Base-by-base conservation (phyloP, 495 filamentous ascomycete genomes). In the Sphaerosporella brunnea region DNA sequence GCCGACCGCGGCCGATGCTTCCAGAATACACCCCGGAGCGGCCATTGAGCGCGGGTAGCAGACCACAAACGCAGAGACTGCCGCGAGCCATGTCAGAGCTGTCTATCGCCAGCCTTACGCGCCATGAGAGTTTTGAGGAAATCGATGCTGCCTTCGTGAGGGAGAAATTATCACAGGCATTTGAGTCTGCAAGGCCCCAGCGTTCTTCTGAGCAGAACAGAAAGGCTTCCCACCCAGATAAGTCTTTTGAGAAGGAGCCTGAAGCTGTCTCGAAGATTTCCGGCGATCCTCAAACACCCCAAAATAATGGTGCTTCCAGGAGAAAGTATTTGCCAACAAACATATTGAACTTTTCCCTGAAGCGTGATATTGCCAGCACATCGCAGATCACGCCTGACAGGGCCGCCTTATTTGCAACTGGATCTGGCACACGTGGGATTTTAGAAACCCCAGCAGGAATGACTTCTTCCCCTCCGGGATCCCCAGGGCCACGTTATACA, bases 111-210 rank as follows among this genome's bases (percentile, higher is more conserved):
- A 43, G 40, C 18, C 13, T 43, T 18, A 26, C 26, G 21, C 40
- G 24, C 13, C 24, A 43, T 11, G 40, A 43, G 40, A 43, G 1
- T 2, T 43, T 43, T 18, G 40, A 43, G 40, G 40, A 43, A 26
- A 25, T 43, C 2, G 40, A 43, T 26, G 13, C 40, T 13, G 26
- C 13, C 23, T 19, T 4, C 7, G 2, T 43, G 1, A 25, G 24
- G 20, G 40, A 43, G 13, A 24, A 25, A 4, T 25, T 43, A n/a
- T 43, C 20, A 2, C 21, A 26, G 23, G 9, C 40, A 13, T 24
- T n/a, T 9, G 21, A 9, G 16, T 5, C 35, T 9, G n/a, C n/a
- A n/a, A n/a, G n/a, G n/a, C n/a, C n/a, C n/a, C n/a, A n/a, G n/a
- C n/a, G n/a, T n/a, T n/a, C n/a, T n/a, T n/a, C n/a, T n/a, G n/a